A percentile compares a stretch with the other conserved stretches of the same genome.
Conservation (phyloP, 805 yeast species). For the Ogataea zsoltii region DNA sequence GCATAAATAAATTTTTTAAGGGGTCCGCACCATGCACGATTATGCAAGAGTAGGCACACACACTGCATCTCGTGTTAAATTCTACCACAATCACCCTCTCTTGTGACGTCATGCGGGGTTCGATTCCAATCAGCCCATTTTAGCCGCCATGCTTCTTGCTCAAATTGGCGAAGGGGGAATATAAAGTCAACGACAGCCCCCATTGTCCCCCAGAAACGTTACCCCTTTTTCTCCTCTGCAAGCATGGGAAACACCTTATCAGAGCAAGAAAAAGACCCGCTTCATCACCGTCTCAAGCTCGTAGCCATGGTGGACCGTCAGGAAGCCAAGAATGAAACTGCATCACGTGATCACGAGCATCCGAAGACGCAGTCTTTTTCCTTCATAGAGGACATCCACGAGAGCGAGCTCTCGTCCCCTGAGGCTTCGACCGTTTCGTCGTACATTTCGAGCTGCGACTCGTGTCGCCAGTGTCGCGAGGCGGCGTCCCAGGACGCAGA, state of each 20-base stretch:
- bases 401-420: conserved; percentile 11
- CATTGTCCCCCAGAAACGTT: no score
- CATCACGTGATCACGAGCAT: no score
- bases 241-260: neutral
- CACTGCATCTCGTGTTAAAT: no score
- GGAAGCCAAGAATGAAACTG: no score
- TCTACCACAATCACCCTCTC: no score
- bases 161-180: no score
- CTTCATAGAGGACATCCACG: conserved; percentile 18
- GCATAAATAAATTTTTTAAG: no score
- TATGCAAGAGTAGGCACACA: no score
- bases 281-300: neutral
- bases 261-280: neutral
- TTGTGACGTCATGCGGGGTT: conserved; percentile 5
- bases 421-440: conserved; percentile 16
- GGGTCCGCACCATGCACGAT: no score
- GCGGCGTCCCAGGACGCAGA: neutral
- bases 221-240: neutral
- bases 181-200: no score
- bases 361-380: conserved; percentile 12
- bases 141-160: conserved; percentile 2
- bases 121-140: neutral
- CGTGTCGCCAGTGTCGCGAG: conserved; percentile 5
- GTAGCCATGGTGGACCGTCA: no score
- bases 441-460: conserved; percentile 12